Evolutionary conservation across 352 stramenopile species (phyloP).

Genomic region (Phytophthora lateralis): DNA sequence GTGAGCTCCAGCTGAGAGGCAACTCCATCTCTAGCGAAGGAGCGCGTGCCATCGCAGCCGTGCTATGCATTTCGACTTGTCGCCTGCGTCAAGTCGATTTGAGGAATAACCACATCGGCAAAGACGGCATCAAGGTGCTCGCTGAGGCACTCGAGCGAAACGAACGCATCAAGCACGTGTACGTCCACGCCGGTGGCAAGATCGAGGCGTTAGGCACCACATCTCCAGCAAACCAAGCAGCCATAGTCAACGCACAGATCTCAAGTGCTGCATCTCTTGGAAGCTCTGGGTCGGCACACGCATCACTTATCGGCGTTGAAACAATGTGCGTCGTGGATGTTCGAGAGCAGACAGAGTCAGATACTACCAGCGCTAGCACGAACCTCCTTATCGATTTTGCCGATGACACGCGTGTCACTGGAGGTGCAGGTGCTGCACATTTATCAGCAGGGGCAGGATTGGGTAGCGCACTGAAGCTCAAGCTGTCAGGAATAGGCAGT

Average conservation of each 20-base stretch:
- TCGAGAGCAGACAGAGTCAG: constrained; percentile 71
- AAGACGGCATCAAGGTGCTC: constrained; percentile 92
- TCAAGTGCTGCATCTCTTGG: constrained; percentile 42
- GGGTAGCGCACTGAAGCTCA: constrained; percentile 61
- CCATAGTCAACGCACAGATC: constrained; percentile 53
- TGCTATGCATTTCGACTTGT: constrained; percentile 83
- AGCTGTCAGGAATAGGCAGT: constrained; percentile 43
- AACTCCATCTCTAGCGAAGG: constrained; percentile 94
- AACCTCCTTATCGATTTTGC: constrained; percentile 35
- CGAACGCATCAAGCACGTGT: constrained; percentile 94
- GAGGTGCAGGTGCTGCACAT: neutral
- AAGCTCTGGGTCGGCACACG: constrained; percentile 20
- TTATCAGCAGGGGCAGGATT: constrained; percentile 25
- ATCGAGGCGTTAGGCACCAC: constrained; percentile 93
- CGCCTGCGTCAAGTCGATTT: constrained; percentile 91
- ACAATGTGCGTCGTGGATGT: constrained; percentile 96
- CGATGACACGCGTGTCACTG: constrained; percentile 27
- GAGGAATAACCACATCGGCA: constrained; percentile 90
- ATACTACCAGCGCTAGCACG: constrained; percentile 27
- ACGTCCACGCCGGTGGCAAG: constrained; percentile 95
- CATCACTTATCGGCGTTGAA: constrained; percentile 85
- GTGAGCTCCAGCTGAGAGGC: constrained; percentile 92
- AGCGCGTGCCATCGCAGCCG: constrained; percentile 91
- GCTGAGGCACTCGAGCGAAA: constrained; percentile 94
- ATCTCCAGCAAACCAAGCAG: constrained; percentile 32